Percentiles rank a stretch among this genome's conserved stretches.
These are phyloP conservation scores for Austroboletus niveus DNA, from an alignment of 1,284 basidiomycete species.

Conservation along the genomic window DNA sequence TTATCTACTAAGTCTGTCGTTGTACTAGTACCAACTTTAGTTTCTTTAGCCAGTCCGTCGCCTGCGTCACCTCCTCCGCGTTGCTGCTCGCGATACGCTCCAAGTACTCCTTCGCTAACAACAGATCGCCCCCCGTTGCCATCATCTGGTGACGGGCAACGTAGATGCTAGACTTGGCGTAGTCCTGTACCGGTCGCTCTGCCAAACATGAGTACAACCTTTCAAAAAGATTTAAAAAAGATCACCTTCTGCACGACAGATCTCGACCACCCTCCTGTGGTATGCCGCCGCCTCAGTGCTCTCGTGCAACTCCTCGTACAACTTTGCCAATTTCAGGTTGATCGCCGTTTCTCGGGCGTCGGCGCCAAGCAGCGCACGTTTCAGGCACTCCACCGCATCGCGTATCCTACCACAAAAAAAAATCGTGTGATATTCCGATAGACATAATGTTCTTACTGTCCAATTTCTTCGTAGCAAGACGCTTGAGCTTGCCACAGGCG, in stretches of 20 bases:
- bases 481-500: constrained; percentile 96
- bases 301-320: constrained; percentile 71
- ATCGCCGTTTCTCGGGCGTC: constrained; percentile 77
- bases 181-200: constrained; percentile 71
- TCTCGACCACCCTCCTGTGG: constrained; percentile 72
- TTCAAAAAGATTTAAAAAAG: constrained; percentile 7
- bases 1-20: constrained; percentile 7
- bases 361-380: constrained; percentile 83
- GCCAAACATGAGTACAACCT: constrained; percentile 12
- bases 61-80: constrained; percentile 67
- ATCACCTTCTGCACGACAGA: constrained; percentile 58
- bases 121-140: constrained; percentile 57
- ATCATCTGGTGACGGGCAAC: constrained; percentile 77
- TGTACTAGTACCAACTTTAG: constrained; percentile 40
- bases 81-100: constrained; percentile 73
- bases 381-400: constrained; percentile 88
- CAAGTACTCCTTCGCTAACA: constrained; percentile 64
- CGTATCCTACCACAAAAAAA: constrained; percentile 43
- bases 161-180: constrained; percentile 76
- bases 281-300: constrained; percentile 64
- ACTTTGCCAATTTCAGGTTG: constrained; percentile 74
- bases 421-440: background rate
- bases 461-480: constrained; percentile 90
- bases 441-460: constrained; percentile 50
- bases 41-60: constrained; percentile 61